These are phyloP conservation scores for Talaromyces thailandensis DNA, from an alignment of 495 filamentous ascomycete genomes.

Conservation along the genomic window DNA sequence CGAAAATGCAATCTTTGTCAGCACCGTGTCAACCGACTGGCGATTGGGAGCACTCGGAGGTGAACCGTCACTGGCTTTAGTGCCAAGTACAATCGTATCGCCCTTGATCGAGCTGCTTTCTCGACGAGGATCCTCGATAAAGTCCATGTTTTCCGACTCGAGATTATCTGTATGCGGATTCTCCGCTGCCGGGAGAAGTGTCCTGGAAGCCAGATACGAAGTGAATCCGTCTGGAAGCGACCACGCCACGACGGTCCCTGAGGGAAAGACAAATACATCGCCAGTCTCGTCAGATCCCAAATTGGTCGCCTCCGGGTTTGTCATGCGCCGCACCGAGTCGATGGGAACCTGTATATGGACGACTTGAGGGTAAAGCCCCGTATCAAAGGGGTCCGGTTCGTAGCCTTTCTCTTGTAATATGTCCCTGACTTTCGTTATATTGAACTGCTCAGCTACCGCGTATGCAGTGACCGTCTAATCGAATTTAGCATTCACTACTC, in stretches of 20 bases:
- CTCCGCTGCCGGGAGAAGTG: constrained; percentile 65
- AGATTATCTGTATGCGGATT: constrained; percentile 56
- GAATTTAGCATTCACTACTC: constrained; percentile 16
- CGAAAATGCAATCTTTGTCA: constrained; percentile 93
- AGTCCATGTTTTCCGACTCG: constrained; percentile 89
- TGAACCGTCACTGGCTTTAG: constrained; percentile 34
- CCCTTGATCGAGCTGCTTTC: constrained; percentile 76
- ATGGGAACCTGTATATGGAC: constrained; percentile 53
- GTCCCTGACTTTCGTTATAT: constrained; percentile 62
- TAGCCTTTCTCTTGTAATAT: constrained; percentile 66
- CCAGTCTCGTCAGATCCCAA: constrained; percentile 59
- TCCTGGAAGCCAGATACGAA: constrained; percentile 60
- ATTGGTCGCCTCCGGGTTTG: constrained; percentile 46
- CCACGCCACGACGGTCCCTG: constrained; percentile 92
- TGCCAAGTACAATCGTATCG: constrained; percentile 84
- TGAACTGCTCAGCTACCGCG: constrained; percentile 78
- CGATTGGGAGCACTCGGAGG: constrained; percentile 12
- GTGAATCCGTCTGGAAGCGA: constrained; percentile 64
- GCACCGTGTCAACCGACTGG: constrained; percentile 59
- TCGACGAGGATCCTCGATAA: constrained; percentile 61
- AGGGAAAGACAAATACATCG: constrained; percentile 95
- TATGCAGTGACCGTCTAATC: constrained; percentile 64
- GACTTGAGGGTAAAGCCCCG: constrained; percentile 56
- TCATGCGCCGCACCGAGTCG: constrained; percentile 37
- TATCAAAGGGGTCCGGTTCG: constrained; percentile 50